phyloP scores from a whole-genome alignment of 192 early-diverging fungal species.

The Oehlia diaphana region DNA sequence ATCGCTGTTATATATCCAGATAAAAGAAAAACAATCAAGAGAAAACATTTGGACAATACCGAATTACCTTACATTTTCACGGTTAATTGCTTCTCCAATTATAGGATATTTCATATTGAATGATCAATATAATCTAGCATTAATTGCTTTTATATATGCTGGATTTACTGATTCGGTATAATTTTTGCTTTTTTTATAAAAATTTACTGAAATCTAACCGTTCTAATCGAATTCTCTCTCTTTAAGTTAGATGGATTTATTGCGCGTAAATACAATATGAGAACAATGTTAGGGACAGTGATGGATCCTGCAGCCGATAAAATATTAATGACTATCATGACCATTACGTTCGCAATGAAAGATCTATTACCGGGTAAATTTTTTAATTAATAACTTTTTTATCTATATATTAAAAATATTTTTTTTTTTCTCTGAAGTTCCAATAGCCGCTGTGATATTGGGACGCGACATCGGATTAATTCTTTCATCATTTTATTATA shows the following conservation, averaged over 20 bases:
- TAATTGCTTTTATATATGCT: slow-evolving; percentile 76
- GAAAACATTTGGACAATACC: slow-evolving; percentile 93
- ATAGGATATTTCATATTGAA: slow-evolving; percentile 88
- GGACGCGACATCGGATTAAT: slow-evolving; percentile 83
- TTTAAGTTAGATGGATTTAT: slow-evolving; percentile 79
- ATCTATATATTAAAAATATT: background rate
- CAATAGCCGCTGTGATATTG: slow-evolving; percentile 80
- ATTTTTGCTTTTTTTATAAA: background rate
- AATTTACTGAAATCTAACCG: background rate
- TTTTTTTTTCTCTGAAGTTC: slow-evolving; percentile 37
- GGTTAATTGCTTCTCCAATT: slow-evolving; percentile 78
- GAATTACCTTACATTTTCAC: slow-evolving; percentile 81
- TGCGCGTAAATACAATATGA: slow-evolving; percentile 83
- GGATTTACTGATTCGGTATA: slow-evolving; percentile 80
- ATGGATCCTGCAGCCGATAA: slow-evolving; percentile 96
- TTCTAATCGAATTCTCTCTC: background rate
- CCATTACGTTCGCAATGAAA: slow-evolving; percentile 70
- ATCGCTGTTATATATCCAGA: background rate
- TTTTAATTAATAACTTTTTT: background rate
- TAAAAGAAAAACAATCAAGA: slow-evolving; percentile 16
- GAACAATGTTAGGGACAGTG: slow-evolving; percentile 83
- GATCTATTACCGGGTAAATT: slow-evolving; percentile 70
- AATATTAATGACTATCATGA: slow-evolving; percentile 86
- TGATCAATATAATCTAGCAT: slow-evolving; percentile 67
- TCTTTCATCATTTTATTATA: slow-evolving; percentile 74